Evolutionary conservation across 2,329 filamentous ascomycete genomes (phyloP).

Genomic region (Xylariaceae sp.): DNA sequence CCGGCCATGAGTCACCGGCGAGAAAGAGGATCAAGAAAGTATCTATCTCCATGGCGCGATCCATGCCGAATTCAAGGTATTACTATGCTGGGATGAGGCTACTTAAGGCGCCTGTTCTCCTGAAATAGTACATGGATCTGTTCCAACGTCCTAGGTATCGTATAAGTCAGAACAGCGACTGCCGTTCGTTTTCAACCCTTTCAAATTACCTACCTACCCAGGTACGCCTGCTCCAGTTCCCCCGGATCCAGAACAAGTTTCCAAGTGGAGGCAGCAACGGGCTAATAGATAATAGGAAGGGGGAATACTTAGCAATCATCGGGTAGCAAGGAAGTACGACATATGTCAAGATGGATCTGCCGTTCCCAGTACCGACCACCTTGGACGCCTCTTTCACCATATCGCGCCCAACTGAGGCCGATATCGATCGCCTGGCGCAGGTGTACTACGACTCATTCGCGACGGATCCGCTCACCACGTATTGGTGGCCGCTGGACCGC

Average conservation of each 20-base stretch:
- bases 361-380: slow-evolving; percentile 25
- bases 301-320: neutral
- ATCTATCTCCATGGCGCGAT: neutral
- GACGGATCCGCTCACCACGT: slow-evolving; percentile 25
- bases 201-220: neutral
- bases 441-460: slow-evolving; percentile 31
- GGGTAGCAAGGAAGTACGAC: neutral
- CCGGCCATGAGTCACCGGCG: neutral
- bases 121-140: neutral
- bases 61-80: neutral
- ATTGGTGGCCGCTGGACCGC: slow-evolving; percentile 31
- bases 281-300: neutral
- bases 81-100: neutral
- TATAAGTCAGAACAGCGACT: neutral
- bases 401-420: slow-evolving; percentile 27
- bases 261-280: neutral
- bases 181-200: neutral
- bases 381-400: slow-evolving; percentile 27
- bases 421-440: slow-evolving; percentile 30
- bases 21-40: neutral
- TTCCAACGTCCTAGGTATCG: too few species aligned
- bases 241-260: neutral
- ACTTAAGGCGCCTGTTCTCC: too few species aligned
- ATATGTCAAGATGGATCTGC: slow-evolving; percentile 24
- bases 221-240: neutral